Evolutionary conservation across 108 stramenopile genomes (phyloP).

Genomic region (Cyclotella choctawhatcheeana): DNA sequence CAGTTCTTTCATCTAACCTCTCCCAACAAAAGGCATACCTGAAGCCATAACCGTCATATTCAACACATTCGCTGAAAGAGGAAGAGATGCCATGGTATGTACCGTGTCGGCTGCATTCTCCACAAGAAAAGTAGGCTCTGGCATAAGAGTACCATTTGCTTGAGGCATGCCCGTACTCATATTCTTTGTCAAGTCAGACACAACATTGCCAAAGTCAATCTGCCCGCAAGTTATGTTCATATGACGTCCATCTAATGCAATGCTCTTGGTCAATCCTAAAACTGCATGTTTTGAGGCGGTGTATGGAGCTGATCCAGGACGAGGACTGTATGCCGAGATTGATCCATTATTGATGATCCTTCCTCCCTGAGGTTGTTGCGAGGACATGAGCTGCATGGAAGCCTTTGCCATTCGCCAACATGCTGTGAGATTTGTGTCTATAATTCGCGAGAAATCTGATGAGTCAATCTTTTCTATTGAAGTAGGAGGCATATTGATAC

Average conservation of each 20-base stretch:
- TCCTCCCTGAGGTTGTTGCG: slow-evolving; percentile 54
- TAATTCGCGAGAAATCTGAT: slow-evolving; percentile 57
- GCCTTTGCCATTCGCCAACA: slow-evolving; percentile 75
- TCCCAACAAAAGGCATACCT: slow-evolving; percentile 74
- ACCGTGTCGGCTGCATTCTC: slow-evolving; percentile 78
- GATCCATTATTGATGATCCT: slow-evolving; percentile 83
- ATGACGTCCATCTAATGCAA: slow-evolving; percentile 76
- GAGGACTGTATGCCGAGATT: slow-evolving; percentile 68
- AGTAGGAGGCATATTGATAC: slow-evolving; percentile 59
- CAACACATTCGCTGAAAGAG: slow-evolving; percentile 66
- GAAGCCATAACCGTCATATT: slow-evolving; percentile 82
- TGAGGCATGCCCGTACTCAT: slow-evolving; percentile 66
- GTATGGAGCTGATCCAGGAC: slow-evolving; percentile 75
- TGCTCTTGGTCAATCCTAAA: slow-evolving; percentile 65
- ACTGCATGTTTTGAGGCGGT: slow-evolving; percentile 83
- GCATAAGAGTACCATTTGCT: slow-evolving; percentile 60
- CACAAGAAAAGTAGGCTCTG: slow-evolving; percentile 60
- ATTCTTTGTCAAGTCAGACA: slow-evolving; percentile 48
- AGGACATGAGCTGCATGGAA: slow-evolving; percentile 69
- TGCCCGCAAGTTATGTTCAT: slow-evolving; percentile 65
- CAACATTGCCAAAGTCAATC: slow-evolving; percentile 84
- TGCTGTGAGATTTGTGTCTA: slow-evolving; percentile 73
- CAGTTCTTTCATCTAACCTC: slow-evolving; percentile 54
- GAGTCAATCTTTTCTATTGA: slow-evolving; percentile 53
- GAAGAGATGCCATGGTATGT: slow-evolving; percentile 77